Base-by-base conservation (phyloP, 371 early-diverging fungal species). In the Lichtheimia hyalospora region DNA sequence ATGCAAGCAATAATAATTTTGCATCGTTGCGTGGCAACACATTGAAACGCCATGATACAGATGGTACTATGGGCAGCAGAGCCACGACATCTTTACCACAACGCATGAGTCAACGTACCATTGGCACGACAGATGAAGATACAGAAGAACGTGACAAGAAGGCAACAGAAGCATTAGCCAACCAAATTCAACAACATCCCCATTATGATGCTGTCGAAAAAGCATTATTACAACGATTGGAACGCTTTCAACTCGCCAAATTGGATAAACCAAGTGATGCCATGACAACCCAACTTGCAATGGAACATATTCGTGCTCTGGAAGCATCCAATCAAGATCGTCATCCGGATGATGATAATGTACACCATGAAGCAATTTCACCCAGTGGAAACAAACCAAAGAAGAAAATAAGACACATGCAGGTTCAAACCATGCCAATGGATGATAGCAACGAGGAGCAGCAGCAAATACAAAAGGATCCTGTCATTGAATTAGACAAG, bases 301-400 rank as follows among this genome's bases (percentile, higher is more conserved):
- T 58, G 15, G 79, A 75, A 49, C 79, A 78, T 62, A 64, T 75
- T 15, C 63, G 75, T 18, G 79, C 79, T 0, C 60, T 78, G 24
- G 69, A 72, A 60, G 40, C 54, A n/a, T 63, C 72, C 16, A 40
- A 25, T 39, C 44, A n/a, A 54, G 18, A n/a, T n/a, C 54, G n/a
- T 0, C 54, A 27, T 18, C 52, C 52, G 3, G 34, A 34, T 34
- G 55, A 52, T 14, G 7, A n/a, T 14, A 53, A 61, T 46, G 53
- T 41, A 46, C 20, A 54, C 27, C 40, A 4, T 54, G 43, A 53
- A 51, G 27, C 55, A 44, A 44, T 49, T 23, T 2, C 60, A 49
- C 41, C 41, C 42, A 49, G 16, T 16, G 25, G 24, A 28, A 49
- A 60, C 2, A 52, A 62, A 12, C 49, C 62, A 14, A 49, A 49